These are phyloP conservation scores for Endocalyx cinctus DNA, from an alignment of 2,329 filamentous ascomycete species.

Conservation along the genomic window DNA sequence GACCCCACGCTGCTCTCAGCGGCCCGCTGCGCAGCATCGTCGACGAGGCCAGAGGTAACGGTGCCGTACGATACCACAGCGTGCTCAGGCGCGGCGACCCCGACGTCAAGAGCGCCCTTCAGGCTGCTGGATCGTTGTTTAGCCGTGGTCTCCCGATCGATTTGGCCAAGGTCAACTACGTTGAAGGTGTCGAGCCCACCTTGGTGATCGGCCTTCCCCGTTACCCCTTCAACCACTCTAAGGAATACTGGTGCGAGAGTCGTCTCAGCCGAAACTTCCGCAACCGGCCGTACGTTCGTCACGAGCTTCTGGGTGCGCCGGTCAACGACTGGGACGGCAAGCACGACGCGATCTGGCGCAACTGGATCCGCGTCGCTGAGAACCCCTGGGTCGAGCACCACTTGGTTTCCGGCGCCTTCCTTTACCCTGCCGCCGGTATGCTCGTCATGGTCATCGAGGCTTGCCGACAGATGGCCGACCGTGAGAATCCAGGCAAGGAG, in stretches of 20 bases:
- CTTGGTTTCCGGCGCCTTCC: slow-evolving; percentile 17
- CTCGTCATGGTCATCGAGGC: slow-evolving; percentile 25
- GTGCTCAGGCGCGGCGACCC: background rate
- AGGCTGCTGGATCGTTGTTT: slow-evolving; percentile 10
- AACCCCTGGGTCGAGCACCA: slow-evolving; percentile 26
- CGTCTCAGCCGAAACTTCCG: slow-evolving; percentile 13
- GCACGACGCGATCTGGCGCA: slow-evolving; percentile 21
- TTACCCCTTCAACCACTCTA: slow-evolving; percentile 20
- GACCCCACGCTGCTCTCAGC: background rate
- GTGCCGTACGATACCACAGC: slow-evolving; percentile 1
- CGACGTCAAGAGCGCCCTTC: slow-evolving; percentile 2
- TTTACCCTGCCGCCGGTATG: slow-evolving; percentile 26
- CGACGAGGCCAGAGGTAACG: background rate
- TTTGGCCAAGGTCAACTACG: slow-evolving; percentile 4
- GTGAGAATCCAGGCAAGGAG: slow-evolving; percentile 6
- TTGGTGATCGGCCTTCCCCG: slow-evolving; percentile 17
- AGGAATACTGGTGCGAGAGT: slow-evolving; percentile 21
- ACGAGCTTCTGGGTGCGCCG: slow-evolving; percentile 21
- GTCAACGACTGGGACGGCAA: slow-evolving; percentile 13
- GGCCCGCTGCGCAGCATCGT: background rate
- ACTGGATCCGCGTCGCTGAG: slow-evolving; percentile 15
- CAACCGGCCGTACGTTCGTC: slow-evolving; percentile 12
- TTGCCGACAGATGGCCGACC: slow-evolving; percentile 12
- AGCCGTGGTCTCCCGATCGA: slow-evolving; percentile 9
- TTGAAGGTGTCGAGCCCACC: background rate